A percentile compares a stretch with the other conserved stretches of the same genome.
These are phyloP conservation scores for Hawksworthiomyces lignivorus DNA, from an alignment of 2,329 filamentous ascomycete species.

Conservation along the genomic window DNA sequence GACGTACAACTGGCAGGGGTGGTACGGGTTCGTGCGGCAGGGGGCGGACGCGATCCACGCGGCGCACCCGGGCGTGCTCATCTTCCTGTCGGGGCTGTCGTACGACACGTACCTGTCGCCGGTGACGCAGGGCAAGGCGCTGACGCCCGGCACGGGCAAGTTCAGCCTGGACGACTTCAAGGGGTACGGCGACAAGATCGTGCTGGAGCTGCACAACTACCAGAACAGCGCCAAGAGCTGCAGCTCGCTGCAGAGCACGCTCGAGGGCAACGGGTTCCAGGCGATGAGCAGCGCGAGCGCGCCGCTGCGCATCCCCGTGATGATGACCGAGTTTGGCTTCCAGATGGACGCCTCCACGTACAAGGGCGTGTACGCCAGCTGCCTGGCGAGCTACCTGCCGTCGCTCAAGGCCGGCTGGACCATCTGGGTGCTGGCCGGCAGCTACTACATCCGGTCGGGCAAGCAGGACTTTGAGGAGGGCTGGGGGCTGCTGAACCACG, in stretches of 20 bases:
- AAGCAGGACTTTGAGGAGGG: conserved; percentile 48
- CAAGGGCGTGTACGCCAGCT: conserved; percentile 42
- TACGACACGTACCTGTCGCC: conserved; percentile 49
- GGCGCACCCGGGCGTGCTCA: conserved; percentile 43
- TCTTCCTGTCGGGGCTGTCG: conserved; percentile 52
- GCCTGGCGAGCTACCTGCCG: conserved; percentile 41
- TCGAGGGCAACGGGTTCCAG: conserved; percentile 46
- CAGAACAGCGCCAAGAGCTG: conserved; percentile 43
- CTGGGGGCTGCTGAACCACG: conserved; percentile 48
- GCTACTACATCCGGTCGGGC: conserved; percentile 49
- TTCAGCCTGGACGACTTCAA: conserved; percentile 40
- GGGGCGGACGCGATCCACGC: conserved; percentile 42
- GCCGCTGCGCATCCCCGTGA: conserved; percentile 35
- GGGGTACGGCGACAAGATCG: conserved; percentile 44
- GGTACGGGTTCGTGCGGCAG: conserved; percentile 43
- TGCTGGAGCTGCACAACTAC: conserved; percentile 56
- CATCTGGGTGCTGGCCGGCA: conserved; percentile 51
- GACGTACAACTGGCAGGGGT: conserved; percentile 49
- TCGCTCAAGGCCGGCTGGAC: conserved; percentile 46
- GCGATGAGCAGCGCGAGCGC: conserved; percentile 36
- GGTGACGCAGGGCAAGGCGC: conserved; percentile 38
- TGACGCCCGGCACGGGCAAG: conserved; percentile 36
- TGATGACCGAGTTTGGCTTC: conserved; percentile 50
- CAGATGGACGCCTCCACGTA: conserved; percentile 38
- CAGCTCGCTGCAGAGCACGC: conserved; percentile 33